Base-by-base conservation (phyloP, 306 rosid species). In the Prunus mume region DNA sequence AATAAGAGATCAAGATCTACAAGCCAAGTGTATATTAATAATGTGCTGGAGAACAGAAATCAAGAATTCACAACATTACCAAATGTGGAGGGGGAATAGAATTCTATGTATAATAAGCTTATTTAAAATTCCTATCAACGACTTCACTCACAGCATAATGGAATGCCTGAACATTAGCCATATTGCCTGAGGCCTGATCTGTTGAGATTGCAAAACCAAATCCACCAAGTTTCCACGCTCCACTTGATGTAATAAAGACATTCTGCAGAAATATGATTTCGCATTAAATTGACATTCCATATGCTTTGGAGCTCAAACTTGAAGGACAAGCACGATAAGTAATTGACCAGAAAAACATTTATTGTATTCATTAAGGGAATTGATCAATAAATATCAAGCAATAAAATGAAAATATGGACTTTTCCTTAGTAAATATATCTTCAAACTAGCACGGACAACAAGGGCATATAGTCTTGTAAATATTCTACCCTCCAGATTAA, bases 211-310 rank as follows among this genome's bases (percentile, higher is more conserved):
- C 90, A 88, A 92, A 92, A 82, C 99, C 90, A 82, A 96, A 96
- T 75, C 99, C 99, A 65, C 91, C 91, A 45, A 96, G 98, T 84
- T 96, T 96, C 99, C 99, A 96, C 74, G 99, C 98, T 86, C 99
- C 99, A 83, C 93, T 91, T 83, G 89, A 83, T 68, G 99, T 96
- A 79, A 96, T 96, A 79, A 96, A 85, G 77, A 92, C 85, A 91
- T 92, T 96, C 99, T 96, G 96, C 80, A 84, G 45, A 71, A 67
- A 78, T 25, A 74, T 65, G 61, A 52, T 72, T 61, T 64, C 27
- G 27, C 17, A 79, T 79, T 38, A 30, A 79, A 61, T 34, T 49
- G 13, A 10, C 57, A 69, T 50, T 43, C 64, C 57, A 51, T 50
- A 58, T 64, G 54, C 75, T 25, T 43, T 49, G 12, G 46, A 64